Percentiles rank a stretch among this genome's conserved stretches.
These are phyloP conservation scores for Heterococcus sp. DNA, from an alignment of 108 stramenopile species.

Conservation along the genomic window DNA sequence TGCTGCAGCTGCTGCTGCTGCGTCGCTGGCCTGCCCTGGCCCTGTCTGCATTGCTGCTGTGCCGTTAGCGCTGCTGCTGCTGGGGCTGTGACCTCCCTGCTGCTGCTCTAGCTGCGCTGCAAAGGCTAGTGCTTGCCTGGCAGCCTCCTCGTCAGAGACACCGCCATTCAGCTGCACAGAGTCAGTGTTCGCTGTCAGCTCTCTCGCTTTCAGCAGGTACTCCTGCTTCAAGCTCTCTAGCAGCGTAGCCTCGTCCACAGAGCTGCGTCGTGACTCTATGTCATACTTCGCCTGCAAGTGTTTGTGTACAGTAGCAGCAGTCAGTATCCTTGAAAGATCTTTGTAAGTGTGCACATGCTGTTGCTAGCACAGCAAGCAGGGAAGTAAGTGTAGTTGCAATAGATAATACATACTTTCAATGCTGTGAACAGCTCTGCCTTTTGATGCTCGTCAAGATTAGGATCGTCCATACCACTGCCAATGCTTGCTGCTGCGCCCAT, in stretches of 20 bases:
- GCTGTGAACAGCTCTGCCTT: conserved; percentile 4
- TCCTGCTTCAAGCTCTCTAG: conserved; percentile 9
- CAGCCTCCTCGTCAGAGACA: not conserved
- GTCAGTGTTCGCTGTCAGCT: conserved; percentile 3
- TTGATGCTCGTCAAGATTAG: not conserved
- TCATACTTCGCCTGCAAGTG: conserved; percentile 3
- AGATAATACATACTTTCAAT: conserved; percentile 4
- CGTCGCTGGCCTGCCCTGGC: too few relatives aligned
- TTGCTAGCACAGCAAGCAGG: too few relatives aligned
- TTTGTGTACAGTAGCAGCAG: too few relatives aligned
- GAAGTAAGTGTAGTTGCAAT: too few relatives aligned
- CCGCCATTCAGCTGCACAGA: not conserved
- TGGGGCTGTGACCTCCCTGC: not conserved
- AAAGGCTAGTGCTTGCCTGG: conserved; percentile 5
- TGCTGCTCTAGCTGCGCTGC: conserved; percentile 1
- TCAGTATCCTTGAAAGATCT: too few relatives aligned
- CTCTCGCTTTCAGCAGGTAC: conserved; percentile 11
- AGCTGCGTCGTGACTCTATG: not conserved
- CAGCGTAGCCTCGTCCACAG: not conserved
- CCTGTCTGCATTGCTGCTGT: too few relatives aligned
- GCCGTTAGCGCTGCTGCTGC: too few relatives aligned
- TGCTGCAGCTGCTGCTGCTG: too few relatives aligned
- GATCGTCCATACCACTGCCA: not conserved
- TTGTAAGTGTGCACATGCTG: too few relatives aligned
- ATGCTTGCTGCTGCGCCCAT: not conserved